A percentile compares a stretch with the other conserved stretches of the same genome.
These are phyloP conservation scores for Plicaturopsis crispa DNA, from an alignment of 768 basidiomycete genomes.

Conservation along the genomic window DNA sequence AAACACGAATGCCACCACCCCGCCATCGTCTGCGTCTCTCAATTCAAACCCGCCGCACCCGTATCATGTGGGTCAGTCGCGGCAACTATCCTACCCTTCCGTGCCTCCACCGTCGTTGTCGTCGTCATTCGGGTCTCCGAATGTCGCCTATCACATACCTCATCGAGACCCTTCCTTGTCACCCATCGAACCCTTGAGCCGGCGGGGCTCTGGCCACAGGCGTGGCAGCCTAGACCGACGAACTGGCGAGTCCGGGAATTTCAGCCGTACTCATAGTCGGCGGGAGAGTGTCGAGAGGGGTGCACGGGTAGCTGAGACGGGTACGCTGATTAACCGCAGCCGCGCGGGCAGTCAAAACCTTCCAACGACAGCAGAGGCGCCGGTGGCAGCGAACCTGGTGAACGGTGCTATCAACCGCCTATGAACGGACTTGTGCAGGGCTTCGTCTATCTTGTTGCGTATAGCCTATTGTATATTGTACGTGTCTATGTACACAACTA, in stretches of 20 bases:
- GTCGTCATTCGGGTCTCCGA: constrained; percentile 70
- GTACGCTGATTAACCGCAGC: constrained; percentile 43
- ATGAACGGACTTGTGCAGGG: not conserved
- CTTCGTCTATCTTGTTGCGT: not conserved
- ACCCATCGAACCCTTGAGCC: constrained; percentile 30
- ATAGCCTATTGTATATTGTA: not conserved
- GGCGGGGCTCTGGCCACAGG: constrained; percentile 20
- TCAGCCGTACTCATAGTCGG: constrained; percentile 37
- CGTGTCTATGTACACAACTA: constrained; percentile 1
- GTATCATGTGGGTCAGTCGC: constrained; percentile 24
- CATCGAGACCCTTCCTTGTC: constrained; percentile 42
- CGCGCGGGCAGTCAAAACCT: constrained; percentile 39
- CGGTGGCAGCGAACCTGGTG: constrained; percentile 12
- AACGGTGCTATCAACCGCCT: not conserved
- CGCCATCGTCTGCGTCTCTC: constrained; percentile 56
- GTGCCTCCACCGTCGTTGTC: constrained; percentile 80
- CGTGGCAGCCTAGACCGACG: constrained; percentile 23
- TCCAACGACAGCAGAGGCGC: constrained; percentile 22
- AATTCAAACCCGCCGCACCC: constrained; percentile 29
- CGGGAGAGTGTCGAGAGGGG: constrained; percentile 56
- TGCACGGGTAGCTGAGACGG: constrained; percentile 64
- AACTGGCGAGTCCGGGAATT: constrained; percentile 15
- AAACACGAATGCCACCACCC: constrained; percentile 65
- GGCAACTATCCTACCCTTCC: constrained; percentile 61
- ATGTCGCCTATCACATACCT: constrained; percentile 37